Base-by-base conservation (phyloP, 2,329 filamentous ascomycete species). In the Colletotrichum caudatum region DNA sequence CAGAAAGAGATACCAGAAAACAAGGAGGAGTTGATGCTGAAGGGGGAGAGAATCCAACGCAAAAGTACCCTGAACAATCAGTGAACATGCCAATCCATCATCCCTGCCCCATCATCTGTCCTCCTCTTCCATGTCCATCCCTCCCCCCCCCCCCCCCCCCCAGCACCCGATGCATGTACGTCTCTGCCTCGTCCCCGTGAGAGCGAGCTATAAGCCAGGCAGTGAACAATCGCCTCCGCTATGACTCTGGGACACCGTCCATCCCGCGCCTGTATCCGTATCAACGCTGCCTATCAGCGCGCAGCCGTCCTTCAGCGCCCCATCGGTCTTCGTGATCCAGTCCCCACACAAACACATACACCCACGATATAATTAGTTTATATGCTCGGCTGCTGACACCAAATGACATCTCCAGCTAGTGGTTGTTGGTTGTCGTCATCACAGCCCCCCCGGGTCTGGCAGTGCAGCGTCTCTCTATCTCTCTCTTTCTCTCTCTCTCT, bases 141-240 rank as follows among this genome's bases (percentile, higher is more conserved):
- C 44, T 37, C 44, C 61, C 54, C 44, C 48, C 37, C n/a, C n/a
- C n/a, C n/a, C n/a, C n/a, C n/a, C n/a, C 48, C 58, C 48, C 46
- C 58, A 58, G 44, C 58, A 63, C 59, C 37, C 64, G 69, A 64
- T 29, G 59, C 58, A 58, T 69, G 53, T 64, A 62, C 64, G 58
- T 64, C 59, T 71, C 64, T 57, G 37, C 8, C 41, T 37, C 26
- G 18, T 16, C 26, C 26, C 9, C 20, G 5, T 37, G 35, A 33
- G 48, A 16, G 35, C 60, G 60, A 18, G 46, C 18, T 39, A 33
- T 54, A n/a, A n/a, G n/a, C 44, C 37, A 33, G 44, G 4, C 33
- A 20, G 12, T 33, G 7, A 12, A 16, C 9, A 7, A 41, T 16
- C 18, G 4, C 12, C 12, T 26, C 4, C 12, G 6, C n/a, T 39